Evolutionary conservation across 495 filamentous ascomycete genomes (phyloP).

Genomic region (Mytilinidion resinicola): DNA sequence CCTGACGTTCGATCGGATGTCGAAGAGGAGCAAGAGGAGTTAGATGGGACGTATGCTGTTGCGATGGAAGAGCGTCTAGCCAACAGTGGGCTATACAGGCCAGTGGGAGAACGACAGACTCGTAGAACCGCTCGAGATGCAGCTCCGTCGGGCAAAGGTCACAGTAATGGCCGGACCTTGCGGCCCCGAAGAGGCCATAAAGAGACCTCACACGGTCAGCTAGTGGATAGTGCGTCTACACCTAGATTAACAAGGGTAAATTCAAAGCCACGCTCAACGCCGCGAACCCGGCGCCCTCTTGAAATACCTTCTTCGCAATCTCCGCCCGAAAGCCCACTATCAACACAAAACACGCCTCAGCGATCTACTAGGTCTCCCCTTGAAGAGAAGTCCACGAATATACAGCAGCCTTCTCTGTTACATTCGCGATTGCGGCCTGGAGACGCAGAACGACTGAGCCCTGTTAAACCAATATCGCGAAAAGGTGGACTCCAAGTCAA

Average conservation of each 20-base stretch:
- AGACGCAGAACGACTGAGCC: too few species aligned
- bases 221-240: neutral
- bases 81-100: neutral
- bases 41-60: conserved; percentile 1
- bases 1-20: neutral
- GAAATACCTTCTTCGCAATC: conserved; percentile 40
- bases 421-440: too few species aligned
- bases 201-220: neutral
- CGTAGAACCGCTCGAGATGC: neutral
- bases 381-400: conserved; percentile 29
- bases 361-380: conserved; percentile 24
- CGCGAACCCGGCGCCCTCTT: conserved; percentile 19
- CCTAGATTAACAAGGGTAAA: conserved; percentile 4
- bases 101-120: neutral
- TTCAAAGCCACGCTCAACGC: conserved; percentile 21
- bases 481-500: too few species aligned
- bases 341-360: conserved; percentile 17
- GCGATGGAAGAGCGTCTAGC: conserved; percentile 1
- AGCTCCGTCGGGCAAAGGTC: too few species aligned
- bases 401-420: neutral
- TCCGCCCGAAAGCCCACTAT: conserved; percentile 34
- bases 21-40: neutral
- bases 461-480: too few species aligned
- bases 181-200: neutral
- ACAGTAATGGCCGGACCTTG: neutral